Base-by-base conservation (phyloP, 2,329 filamentous ascomycete genomes). In the Penicillium sp. region DNA sequence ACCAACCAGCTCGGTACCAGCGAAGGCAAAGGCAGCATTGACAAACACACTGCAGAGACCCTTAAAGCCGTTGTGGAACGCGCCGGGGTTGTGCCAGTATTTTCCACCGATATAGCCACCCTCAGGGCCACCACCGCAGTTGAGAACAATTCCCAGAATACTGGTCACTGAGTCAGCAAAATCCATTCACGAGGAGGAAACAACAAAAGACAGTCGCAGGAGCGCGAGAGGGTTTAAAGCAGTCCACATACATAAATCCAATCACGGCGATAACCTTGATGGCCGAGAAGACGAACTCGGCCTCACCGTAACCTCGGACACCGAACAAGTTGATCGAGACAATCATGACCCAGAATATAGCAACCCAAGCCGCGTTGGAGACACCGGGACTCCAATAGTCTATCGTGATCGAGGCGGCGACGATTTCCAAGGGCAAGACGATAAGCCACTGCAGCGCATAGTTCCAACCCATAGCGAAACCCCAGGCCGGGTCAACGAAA, bases 401-500 rank as follows among this genome's bases (percentile, higher is more conserved):
- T 55, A 96, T 87, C 0, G 92, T 96, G 22, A 96, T 86, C 2
- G 91, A 89, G 2, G 92, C 92, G 2, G 92, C 90, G 61, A 96
- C 91, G 57, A 96, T 89, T 74, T 96, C 92, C 39, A 96, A 81
- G 0, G 92, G 92, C 35, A 96, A 77, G 0, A 93, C 87, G 37
- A 92, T 84, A 2, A 96, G 83, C 93, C 93, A 96, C 77, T 96
- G 90, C 66, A 96, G 75, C 4, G 90, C 91, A 74, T 96, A 96
- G 70, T 96, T 96, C 92, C 92, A 96, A 16, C 92, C 92, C 90
- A 96, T 96, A 49, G 92, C 91, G 71, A 96, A 96, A 0, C 92
- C 92, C 92, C 92, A 96, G 0, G 93, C 93, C 1, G 93, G 94
- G 70, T 97, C 92, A 18, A 98, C 77, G 70, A 98, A 97, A 18